Conservation (phyloP, 139 green algal genomes). For the Chlamydomonas schloesseri region DNA sequence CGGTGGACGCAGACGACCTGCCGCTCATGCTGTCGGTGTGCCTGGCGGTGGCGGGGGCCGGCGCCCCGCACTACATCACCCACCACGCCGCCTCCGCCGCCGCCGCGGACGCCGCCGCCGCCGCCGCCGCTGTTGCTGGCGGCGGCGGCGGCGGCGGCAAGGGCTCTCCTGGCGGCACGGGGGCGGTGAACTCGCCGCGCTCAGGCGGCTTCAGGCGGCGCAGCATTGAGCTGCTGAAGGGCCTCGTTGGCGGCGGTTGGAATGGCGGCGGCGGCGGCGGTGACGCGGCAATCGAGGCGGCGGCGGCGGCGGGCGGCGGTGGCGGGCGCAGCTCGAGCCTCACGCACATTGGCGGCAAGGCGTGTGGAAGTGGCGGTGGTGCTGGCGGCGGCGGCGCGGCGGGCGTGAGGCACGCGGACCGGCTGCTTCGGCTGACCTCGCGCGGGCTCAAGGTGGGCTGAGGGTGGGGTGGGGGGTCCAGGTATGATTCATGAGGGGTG, state of each 20-base stretch:
- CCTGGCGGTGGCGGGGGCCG: constrained; percentile 11
- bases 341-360: no score
- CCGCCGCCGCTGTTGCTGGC: neutral
- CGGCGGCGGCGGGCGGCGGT: no score
- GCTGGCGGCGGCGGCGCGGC: neutral
- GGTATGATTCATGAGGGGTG: no score
- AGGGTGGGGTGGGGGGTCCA: neutral
- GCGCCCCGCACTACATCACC: neutral
- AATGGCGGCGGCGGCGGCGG: no score
- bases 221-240: neutral
- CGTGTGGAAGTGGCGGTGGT: neutral
- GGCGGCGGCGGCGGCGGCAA: neutral
- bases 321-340: no score
- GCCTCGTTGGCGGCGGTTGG: no score
- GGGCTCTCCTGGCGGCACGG: no score
- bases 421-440: constrained; percentile 11
- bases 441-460: constrained; percentile 16
- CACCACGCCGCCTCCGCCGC: neutral
- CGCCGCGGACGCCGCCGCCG: neutral
- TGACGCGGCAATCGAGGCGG: no score
- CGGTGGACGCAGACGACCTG: constrained; percentile 12
- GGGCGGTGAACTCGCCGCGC: no score
- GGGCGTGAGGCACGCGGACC: neutral
- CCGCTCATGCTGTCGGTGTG: constrained; percentile 32
- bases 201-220: neutral